Base-by-base conservation (phyloP, 2,329 filamentous ascomycete species). In the Cryphonectria carpinicola region DNA sequence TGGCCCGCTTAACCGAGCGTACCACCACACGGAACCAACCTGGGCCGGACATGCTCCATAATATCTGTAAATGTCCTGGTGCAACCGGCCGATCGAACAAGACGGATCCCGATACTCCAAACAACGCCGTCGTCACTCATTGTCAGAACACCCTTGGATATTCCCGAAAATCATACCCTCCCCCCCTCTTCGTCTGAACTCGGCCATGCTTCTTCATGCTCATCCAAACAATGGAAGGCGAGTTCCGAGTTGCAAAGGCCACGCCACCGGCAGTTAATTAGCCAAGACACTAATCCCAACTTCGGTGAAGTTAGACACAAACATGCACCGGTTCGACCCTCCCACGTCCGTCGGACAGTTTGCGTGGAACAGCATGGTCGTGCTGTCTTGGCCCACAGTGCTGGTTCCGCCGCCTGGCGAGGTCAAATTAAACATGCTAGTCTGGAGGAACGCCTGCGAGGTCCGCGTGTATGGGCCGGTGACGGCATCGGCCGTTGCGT, bases 401-500 rank as follows among this genome's bases (percentile, higher is more conserved):
- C 72, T 73, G 6, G 72, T 73, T 10, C 70, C 72, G 8, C 72
- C 72, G 1, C 72, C 72, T 43, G 72, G 72, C 54, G 72, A 71
- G 13, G 67, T 70, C 56, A 73, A 14, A 25, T 70, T 67, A 35
- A 68, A 73, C 41, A 66, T 67, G 7, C 46, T 56, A 1, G 70
- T 73, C 17, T 70, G 6, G 35, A 70, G 62, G 52, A 72, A 66
- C 35, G 71, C 43, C 70, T 56, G n/a, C 2, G 32, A 25, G 10
- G 60, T 22, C 46, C 62, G 58, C 4, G 65, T 70, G 56, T 73
- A 73, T 19, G 72, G 72, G 8, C 72, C 72, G 22, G 58, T 32
- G 10, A 73, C 65, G 19, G 66, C 37, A 56, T 71, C 62, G n/a
- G 72, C 69, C 10, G 85, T 86, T 2, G 89, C 89, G 75, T 88